A percentile compares a stretch with the other conserved stretches of the same genome.
Evolutionary conservation across 257 asterid genomes (phyloP).

Genomic region (Fraxinus pennsylvanica): DNA sequence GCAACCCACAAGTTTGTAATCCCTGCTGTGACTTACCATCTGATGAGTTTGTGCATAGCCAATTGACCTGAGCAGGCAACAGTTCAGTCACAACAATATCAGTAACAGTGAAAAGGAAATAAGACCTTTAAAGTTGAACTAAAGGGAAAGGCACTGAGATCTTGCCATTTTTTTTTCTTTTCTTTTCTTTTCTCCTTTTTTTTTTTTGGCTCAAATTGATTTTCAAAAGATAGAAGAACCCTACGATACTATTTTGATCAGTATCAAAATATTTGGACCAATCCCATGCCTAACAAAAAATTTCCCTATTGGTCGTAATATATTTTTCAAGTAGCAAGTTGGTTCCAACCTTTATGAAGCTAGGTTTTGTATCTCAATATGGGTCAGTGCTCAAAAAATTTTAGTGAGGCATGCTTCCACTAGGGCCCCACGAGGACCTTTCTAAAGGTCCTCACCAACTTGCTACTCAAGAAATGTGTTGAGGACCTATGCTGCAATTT

Average conservation of each 20-base stretch:
- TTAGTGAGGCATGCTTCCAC: not conserved
- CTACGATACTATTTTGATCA: constrained; percentile 34
- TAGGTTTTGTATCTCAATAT: too few relatives aligned
- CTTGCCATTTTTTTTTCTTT: constrained; percentile 32
- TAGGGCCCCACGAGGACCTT: not conserved
- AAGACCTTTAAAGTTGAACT: not conserved
- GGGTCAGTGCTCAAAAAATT: not conserved
- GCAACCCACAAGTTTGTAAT: too few relatives aligned
- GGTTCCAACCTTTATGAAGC: too few relatives aligned
- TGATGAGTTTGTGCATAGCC: constrained; percentile 81
- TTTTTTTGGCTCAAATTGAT: constrained; percentile 40
- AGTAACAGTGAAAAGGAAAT: not conserved
- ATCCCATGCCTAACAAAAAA: constrained; percentile 62
- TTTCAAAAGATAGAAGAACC: constrained; percentile 38
- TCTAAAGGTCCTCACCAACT: too few relatives aligned
- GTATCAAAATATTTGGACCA: constrained; percentile 50
- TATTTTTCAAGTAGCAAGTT: too few relatives aligned
- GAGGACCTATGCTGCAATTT: too few relatives aligned
- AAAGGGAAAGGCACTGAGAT: not conserved
- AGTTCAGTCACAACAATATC: constrained; percentile 19
- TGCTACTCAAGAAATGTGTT: too few relatives aligned
- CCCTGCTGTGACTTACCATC: constrained; percentile 36
- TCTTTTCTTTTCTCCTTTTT: too few relatives aligned
- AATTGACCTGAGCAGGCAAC: constrained; percentile 62
- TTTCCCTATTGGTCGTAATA: constrained; percentile 14